Conservation (phyloP, 1,139 yeast genomes). For the Torulaspora pretoriensis region DNA sequence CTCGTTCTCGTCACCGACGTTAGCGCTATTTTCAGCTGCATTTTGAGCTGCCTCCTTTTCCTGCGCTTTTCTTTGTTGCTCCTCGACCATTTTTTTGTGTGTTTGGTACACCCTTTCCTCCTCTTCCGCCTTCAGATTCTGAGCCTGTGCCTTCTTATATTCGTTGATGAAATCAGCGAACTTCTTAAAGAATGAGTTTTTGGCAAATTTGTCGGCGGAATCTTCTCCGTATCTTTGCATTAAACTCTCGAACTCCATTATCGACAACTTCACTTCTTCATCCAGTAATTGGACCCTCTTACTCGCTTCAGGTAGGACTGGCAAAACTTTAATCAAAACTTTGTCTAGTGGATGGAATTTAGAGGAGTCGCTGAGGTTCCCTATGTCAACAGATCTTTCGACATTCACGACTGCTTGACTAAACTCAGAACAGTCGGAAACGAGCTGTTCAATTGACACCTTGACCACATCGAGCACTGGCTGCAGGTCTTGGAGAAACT, state of each 20-base stretch:
- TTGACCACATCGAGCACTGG: constrained; percentile 59
- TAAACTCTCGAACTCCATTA: constrained; percentile 62
- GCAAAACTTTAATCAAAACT: constrained; percentile 57
- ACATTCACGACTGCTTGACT: constrained; percentile 59
- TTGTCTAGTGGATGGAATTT: constrained; percentile 72
- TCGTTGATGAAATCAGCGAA: constrained; percentile 63
- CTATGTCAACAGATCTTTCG: constrained; percentile 67
- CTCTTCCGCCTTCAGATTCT: constrained; percentile 64
- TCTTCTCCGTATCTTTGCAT: constrained; percentile 80
- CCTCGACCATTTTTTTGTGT: constrained; percentile 57
- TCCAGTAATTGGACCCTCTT: constrained; percentile 58
- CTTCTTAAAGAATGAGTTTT: constrained; percentile 62
- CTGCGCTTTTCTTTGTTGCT: constrained; percentile 35
- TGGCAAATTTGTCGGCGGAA: constrained; percentile 61
- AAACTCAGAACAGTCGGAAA: constrained; percentile 57
- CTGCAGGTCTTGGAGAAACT: constrained; percentile 55
- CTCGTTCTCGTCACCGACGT: constrained; percentile 34
- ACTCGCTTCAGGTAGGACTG: constrained; percentile 63
- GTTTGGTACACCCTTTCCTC: constrained; percentile 64
- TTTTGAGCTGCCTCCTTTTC: constrained; percentile 10
- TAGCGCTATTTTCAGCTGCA: constrained; percentile 12
- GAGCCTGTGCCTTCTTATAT: constrained; percentile 60
- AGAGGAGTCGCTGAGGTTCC: constrained; percentile 70
- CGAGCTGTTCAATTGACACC: constrained; percentile 62
- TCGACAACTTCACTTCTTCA: constrained; percentile 60